Base-by-base conservation (phyloP, 306 rosid genomes). In the Trifolium fragiferum region DNA sequence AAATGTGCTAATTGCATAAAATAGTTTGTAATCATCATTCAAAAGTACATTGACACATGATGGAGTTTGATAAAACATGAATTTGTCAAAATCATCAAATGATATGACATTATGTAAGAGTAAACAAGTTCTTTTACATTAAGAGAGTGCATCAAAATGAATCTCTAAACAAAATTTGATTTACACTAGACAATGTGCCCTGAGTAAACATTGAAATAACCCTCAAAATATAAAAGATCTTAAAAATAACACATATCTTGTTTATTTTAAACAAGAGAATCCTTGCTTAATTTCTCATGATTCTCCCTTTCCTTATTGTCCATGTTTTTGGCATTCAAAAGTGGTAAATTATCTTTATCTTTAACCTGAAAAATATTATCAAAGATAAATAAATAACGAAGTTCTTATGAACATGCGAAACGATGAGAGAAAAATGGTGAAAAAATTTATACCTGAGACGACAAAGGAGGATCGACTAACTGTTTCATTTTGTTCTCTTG, bases 281-380 rank as follows among this genome's bases (percentile, higher is more conserved):
- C 89, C 84, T 94, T 94, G 85, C 66, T 82, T 73, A 85, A 83
- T 80, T 92, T 92, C 87, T 94, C 99, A 33, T 84, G 89, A 78
- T 33, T 85, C 74, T 92, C 96, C 66, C 89, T 88, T 13, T 88
- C 96, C 66, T 81, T 85, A 78, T 82, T 85, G 72, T 81, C 90
- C 82, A 72, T 75, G 72, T 43, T 81, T 82, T 89, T 87, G 60
- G 83, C 93, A 47, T 60, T 85, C 86, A 88, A 82, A 81, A 88
- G 87, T 15, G 93, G 87, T 68, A 84, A 61, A 7, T 21, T 73
- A 58, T 91, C 98, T 79, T 83, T 94, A 46, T 89, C 99, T 55
- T 90, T 90, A 49, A 81, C 81, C 92, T 90, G 90, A 68, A 57
- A 54, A 72, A 44, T 44, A 44, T 6, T 49, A 38, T 38, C 57